Percentiles rank a stretch among this genome's conserved stretches.
Evolutionary conservation across 164 flowering plant species (phyloP).

Genomic region (Magnolia officinalis): DNA sequence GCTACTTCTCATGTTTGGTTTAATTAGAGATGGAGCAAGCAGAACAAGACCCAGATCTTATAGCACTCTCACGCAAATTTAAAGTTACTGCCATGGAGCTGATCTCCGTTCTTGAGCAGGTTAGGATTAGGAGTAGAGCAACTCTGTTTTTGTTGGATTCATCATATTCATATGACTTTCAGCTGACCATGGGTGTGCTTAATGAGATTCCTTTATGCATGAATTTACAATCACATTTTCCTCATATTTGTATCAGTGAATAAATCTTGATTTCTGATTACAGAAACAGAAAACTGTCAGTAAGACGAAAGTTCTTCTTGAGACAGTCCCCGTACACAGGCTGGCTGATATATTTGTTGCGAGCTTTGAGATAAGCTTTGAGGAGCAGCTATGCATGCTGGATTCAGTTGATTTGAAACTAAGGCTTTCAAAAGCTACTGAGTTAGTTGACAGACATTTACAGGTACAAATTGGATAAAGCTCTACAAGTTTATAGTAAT

Average conservation of each 20-base stretch:
- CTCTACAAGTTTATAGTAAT: no score
- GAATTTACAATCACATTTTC: background rate
- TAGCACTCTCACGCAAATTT: slow-evolving; percentile 78
- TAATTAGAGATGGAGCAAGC: slow-evolving; percentile 86
- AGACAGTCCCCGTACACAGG: slow-evolving; percentile 94
- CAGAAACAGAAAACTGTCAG: slow-evolving; percentile 97
- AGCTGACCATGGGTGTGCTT: background rate
- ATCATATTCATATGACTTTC: background rate
- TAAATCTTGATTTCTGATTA: slow-evolving; percentile 1
- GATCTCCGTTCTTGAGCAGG: slow-evolving; percentile 97
- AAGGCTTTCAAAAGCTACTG: slow-evolving; percentile 94
- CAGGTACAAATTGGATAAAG: slow-evolving; percentile 48
- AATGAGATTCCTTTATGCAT: background rate
- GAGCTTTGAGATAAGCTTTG: slow-evolving; percentile 98
- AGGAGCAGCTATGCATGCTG: slow-evolving; percentile 92
- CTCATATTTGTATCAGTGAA: background rate
- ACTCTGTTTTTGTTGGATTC: background rate
- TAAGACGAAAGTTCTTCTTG: slow-evolving; percentile 86
- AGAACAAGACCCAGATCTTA: slow-evolving; percentile 90
- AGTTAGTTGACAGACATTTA: slow-evolving; percentile 92
- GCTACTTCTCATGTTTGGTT: slow-evolving; percentile 17
- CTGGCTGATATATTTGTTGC: slow-evolving; percentile 99
- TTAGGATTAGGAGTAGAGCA: slow-evolving; percentile 16
- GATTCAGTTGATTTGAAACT: slow-evolving; percentile 95
- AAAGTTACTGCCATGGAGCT: slow-evolving; percentile 96